Evolutionary conservation across 441 rosid genomes (phyloP).

Genomic region (Gossypium schwendimanii): DNA sequence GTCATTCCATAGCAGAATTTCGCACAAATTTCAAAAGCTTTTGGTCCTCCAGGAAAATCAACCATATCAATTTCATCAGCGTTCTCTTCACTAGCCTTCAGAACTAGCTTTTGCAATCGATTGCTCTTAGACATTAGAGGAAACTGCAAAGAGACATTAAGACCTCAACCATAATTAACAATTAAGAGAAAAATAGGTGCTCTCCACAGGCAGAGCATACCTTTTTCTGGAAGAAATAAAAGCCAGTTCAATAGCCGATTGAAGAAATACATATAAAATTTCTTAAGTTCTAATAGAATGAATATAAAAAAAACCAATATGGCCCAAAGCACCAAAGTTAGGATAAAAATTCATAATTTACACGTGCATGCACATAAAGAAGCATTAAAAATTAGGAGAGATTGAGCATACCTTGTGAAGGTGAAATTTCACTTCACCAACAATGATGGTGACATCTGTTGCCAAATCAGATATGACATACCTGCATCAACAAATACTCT

Average conservation of each 20-base stretch:
- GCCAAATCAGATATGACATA: conserved; percentile 67
- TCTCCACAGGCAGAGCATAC: neutral
- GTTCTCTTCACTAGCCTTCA: conserved; percentile 45
- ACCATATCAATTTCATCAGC: conserved; percentile 46
- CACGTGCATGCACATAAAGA: neutral
- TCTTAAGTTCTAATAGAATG: neutral
- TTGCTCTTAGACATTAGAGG: conserved; percentile 88
- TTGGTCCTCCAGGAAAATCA: conserved; percentile 85
- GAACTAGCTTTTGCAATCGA: conserved; percentile 56
- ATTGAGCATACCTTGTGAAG: conserved; percentile 69
- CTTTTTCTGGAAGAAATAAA: neutral
- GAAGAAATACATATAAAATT: neutral
- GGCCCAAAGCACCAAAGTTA: neutral
- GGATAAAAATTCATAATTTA: neutral
- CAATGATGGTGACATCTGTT: conserved; percentile 60
- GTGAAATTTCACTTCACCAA: conserved; percentile 72
- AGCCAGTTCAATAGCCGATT: neutral
- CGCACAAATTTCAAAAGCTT: conserved; percentile 90
- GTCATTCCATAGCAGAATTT: conserved; percentile 95
- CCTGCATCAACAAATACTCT: conserved; percentile 38
- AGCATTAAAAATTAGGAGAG: neutral
- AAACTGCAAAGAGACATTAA: conserved; percentile 45
- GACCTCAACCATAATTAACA: conserved; percentile 8
- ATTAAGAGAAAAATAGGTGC: neutral
- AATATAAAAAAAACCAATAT: neutral